Base-by-base conservation (phyloP, 2,329 filamentous ascomycete genomes). In the Curvularia lunata region DNA sequence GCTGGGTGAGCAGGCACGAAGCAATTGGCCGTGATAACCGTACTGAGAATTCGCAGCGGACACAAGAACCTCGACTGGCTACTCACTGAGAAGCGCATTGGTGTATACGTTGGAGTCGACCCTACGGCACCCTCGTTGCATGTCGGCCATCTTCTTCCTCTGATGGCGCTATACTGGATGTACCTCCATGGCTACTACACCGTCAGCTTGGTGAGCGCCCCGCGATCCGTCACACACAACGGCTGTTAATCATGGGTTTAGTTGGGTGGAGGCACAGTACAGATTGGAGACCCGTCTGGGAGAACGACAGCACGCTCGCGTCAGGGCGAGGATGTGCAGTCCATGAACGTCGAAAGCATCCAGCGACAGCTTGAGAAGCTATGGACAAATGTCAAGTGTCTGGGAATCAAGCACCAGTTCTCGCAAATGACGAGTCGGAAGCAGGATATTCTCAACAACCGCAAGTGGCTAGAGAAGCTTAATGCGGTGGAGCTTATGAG, bases 111-210 rank as follows among this genome's bases (percentile, higher is more conserved):
- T 52, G 91, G 91, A 65, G 86, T 95, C 69, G 91, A 96, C 71
- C 91, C 91, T 5, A 95, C 91, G 0, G 91, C 90, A 13, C 81
- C 86, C 54, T 95, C 91, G 2, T 80, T 95, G 58, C 91, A 96
- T 69, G 81, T 95, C 46, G 91, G 91, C 56, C 91, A 96, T 71
- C 81, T 96, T 5, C 81, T 95, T 13, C 89, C 91, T 21, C 81
- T 94, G 53, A 95, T 95, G 91, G 86, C 90, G 16, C 80, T 94
- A 23, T 92, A 92, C 78, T 94, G 91, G 89, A 85, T 93, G 81
- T 92, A 91, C 78, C 81, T 92, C 63, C 82, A 92, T 71, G 91
- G 91, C 23, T 88, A 89, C 73, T 81, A 85, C 30, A 83, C 88
- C 25, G 80, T 90, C 48, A 88, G 85, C 38, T 80, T 95, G 54